phyloP scores from a whole-genome alignment of 176 grass and related monocot species.

The Paspalum notatum region DNA sequence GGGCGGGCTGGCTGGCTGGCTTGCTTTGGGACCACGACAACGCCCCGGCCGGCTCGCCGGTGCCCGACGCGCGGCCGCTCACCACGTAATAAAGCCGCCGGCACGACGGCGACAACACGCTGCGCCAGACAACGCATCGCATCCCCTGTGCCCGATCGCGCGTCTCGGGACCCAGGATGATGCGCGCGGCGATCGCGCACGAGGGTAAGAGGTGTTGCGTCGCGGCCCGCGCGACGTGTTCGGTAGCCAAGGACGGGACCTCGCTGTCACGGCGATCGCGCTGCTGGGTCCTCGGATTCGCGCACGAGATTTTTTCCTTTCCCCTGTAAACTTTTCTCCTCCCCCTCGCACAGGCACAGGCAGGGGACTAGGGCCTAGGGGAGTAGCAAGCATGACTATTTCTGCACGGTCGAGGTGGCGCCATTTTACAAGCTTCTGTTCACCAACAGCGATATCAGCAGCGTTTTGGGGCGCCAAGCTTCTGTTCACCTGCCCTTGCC shows the following conservation, averaged over 20 bases:
- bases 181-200: background rate
- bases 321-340: background rate
- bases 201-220: constrained; percentile 20
- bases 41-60: background rate
- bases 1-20: background rate
- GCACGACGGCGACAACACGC: constrained; percentile 34
- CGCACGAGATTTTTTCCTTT: constrained; percentile 29
- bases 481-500: constrained; percentile 7
- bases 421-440: constrained; percentile 2
- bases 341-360: background rate
- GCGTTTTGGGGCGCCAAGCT: constrained; percentile 21
- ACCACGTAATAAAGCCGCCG: constrained; percentile 47
- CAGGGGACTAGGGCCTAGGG: too few relatives aligned
- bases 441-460: background rate
- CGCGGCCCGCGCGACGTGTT: constrained; percentile 27
- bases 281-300: constrained; percentile 38
- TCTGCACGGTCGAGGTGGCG: background rate
- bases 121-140: background rate
- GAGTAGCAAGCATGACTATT: background rate
- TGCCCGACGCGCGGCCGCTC: constrained; percentile 19
- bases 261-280: constrained; percentile 44
- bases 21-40: constrained; percentile 28
- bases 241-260: background rate
- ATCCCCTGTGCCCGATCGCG: background rate
- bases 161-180: background rate